These are phyloP conservation scores for Plantago coronopus DNA, from an alignment of 305 asterid species.

Conservation along the genomic window DNA sequence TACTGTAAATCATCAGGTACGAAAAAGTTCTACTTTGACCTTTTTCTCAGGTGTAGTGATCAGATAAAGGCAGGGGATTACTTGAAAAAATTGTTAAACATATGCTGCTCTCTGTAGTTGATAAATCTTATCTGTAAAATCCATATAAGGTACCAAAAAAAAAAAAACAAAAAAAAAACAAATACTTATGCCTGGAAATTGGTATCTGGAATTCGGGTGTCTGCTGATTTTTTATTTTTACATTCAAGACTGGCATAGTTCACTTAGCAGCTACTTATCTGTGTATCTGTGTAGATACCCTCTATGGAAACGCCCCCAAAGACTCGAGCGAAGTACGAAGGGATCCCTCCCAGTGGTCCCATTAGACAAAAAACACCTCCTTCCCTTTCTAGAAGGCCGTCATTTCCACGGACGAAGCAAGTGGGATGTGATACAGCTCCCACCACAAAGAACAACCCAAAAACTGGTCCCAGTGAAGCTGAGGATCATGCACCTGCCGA, in stretches of 20 bases:
- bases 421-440: constrained; percentile 37
- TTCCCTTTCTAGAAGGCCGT: constrained; percentile 40
- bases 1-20: constrained; percentile 78
- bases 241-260: too few relatives aligned
- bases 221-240: not conserved
- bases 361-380: constrained; percentile 69
- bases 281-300: constrained; percentile 50
- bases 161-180: too few relatives aligned
- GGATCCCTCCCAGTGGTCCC: constrained; percentile 54
- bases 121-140: too few relatives aligned
- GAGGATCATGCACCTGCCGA: constrained; percentile 35
- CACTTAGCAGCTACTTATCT: constrained; percentile 23
- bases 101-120: too few relatives aligned
- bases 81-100: too few relatives aligned
- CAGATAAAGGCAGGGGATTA: not conserved
- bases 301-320: constrained; percentile 56
- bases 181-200: not conserved
- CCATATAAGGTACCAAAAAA: too few relatives aligned
- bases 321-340: constrained; percentile 66
- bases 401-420: constrained; percentile 52
- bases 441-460: constrained; percentile 25
- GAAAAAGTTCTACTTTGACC: not conserved
- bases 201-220: too few relatives aligned
- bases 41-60: constrained; percentile 1
- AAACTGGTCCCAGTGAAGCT: constrained; percentile 32